Base-by-base conservation (phyloP, 306 rosid species). In the Lathyrus tuberosus region DNA sequence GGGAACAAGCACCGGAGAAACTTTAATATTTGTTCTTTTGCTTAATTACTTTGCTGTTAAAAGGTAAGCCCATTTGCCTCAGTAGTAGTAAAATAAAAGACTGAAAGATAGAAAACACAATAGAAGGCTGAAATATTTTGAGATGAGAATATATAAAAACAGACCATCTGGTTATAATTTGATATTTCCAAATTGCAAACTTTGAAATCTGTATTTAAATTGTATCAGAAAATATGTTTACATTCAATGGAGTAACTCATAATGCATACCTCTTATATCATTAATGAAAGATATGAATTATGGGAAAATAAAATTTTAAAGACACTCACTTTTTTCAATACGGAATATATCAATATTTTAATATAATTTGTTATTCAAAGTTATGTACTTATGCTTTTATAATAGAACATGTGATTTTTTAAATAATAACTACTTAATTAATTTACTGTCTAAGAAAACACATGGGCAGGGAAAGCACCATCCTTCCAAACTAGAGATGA, bases 1-100 rank as follows among this genome's bases (percentile, higher is more conserved):
- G 77, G 82, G 83, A 76, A 88, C 96, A 16, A 77, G 76, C 82
- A 41, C 46, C 0, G 90, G 96, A 80, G 81, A 85, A 77, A 71
- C 79, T 64, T 68, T 94, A 76, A 65, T 81, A 65, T 85, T 67
- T 71, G 77, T 84, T 38, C 96, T 94, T 81, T 62, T 90, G 66
- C 87, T 90, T 37, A 71, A 80, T 79, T 88, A 81, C 85, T 90
- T 94, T 20, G 84, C 92, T 17, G 49, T 86, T 67, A 85, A 70
- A 84, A 87, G 98, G 96, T 83, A 76, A 22, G 68, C 76, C 7
- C 17, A 68, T 49, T 61, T 62, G 26, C 78, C 63, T 59, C 59
- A 56, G 57, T 44, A 33, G 62, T 67, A 42, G 63, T 14, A 57
- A 57, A 60, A 38, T 20, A 57, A 15, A 65, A n/a, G 15, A 40